Base-by-base conservation (phyloP, 2,329 filamentous ascomycete genomes). In the Penicillium olsonii region DNA sequence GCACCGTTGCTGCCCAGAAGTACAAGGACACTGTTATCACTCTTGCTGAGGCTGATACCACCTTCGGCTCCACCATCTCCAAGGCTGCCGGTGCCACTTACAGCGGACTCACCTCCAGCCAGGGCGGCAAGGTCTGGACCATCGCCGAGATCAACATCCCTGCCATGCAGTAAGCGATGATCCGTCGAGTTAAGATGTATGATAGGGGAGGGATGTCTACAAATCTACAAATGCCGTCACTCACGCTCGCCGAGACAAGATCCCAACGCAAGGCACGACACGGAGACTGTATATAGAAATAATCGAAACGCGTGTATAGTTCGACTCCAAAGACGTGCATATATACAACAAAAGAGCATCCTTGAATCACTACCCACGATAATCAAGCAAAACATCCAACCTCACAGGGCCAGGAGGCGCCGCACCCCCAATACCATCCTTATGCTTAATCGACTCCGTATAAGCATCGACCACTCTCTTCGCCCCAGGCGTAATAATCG, bases 21-120 rank as follows among this genome's bases (percentile, higher is more conserved):
- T 75, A 75, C 53, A 45, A 66, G 34, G 68, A 73, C 49, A 75
- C 70, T 1, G 59, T 59, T n/a, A 70, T 75, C 47, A 74, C 69
- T 14, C 63, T 75, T 5, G 64, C 62, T 1, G 54, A 57, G 5
- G 63, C 67, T 1, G 71, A 64, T 18, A 54, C 56, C 27, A 58
- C 53, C 3, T 65, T 65, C 27, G 60, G 61, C 1, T 46, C 56
- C 11, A 65, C 62, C 2, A 64, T 65, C 40, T 38, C 56, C 12
- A 47, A 50, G 2, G 56, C 53, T 2, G 69, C 49, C 4, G 69
- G 70, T 22, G 67, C 68, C 2, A 70, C 61, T 0, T 73, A 72
- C 44, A 62, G 57, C 4, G 65, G 67, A 1, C 47, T 73, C 11
- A 62, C 48, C 11, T 69, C 65, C 22, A 68, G 64, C 26, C 45